Evolutionary conservation across 306 rosid species (phyloP).

Genomic region (Abrus precatorius): DNA sequence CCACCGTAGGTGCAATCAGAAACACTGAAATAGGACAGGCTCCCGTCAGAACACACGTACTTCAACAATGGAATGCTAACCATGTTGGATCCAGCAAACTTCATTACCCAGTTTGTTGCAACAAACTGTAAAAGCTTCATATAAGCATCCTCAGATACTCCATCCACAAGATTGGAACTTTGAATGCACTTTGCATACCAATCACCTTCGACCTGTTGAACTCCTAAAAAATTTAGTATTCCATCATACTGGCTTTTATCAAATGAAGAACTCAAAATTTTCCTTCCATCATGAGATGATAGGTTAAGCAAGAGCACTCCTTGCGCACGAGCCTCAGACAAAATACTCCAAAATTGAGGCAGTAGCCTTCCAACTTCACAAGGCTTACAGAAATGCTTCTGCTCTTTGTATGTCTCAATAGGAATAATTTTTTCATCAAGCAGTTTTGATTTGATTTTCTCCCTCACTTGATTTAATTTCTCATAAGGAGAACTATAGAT

Average conservation of each 20-base stretch:
- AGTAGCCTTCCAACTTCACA: conserved; percentile 62
- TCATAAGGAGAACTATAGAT: conserved; percentile 47
- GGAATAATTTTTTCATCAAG: conserved; percentile 65
- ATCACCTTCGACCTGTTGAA: conserved; percentile 53
- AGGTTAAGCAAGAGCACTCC: conserved; percentile 57
- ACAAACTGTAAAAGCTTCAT: conserved; percentile 62
- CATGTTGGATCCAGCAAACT: conserved; percentile 47
- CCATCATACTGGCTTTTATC: conserved; percentile 55
- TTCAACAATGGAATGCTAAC: conserved; percentile 55
- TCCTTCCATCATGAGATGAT: conserved; percentile 63
- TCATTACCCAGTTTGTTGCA: conserved; percentile 54
- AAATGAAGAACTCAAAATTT: conserved; percentile 60
- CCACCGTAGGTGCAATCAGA: not conserved
- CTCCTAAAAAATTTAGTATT: conserved; percentile 60
- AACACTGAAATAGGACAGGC: conserved; percentile 51
- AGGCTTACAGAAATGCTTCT: conserved; percentile 71
- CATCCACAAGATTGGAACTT: conserved; percentile 60
- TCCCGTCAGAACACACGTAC: conserved; percentile 55
- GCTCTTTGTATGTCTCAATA: conserved; percentile 55
- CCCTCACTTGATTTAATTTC: conserved; percentile 61
- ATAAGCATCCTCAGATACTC: conserved; percentile 62
- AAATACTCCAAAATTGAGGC: conserved; percentile 66
- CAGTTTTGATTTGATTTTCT: conserved; percentile 55
- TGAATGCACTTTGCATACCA: conserved; percentile 82
- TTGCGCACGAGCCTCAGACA: conserved; percentile 52